A percentile compares a stretch with the other conserved stretches of the same genome.
Evolutionary conservation across 2,329 filamentous ascomycete genomes (phyloP).

Genomic region (Kalmusia sp.): DNA sequence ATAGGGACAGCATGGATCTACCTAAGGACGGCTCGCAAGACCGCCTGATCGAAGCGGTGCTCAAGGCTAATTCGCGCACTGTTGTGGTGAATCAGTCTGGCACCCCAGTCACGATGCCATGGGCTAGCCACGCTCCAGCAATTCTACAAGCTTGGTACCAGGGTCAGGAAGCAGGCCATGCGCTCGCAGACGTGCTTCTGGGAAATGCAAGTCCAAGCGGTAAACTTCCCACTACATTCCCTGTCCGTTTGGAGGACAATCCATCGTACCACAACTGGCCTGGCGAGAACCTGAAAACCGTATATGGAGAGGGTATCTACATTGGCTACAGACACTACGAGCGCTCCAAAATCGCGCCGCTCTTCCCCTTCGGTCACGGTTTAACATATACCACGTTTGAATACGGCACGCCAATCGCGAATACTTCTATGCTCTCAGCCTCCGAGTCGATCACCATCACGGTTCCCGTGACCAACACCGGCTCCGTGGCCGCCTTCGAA

Average conservation of each 20-base stretch:
- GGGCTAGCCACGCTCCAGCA: conserved; percentile 68
- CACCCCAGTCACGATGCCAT: conserved; percentile 75
- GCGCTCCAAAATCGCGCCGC: conserved; percentile 62
- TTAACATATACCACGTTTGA: conserved; percentile 78
- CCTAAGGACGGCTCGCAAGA: conserved; percentile 65
- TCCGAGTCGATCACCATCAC: conserved; percentile 54
- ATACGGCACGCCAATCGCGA: conserved; percentile 65
- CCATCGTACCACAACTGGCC: conserved; percentile 77
- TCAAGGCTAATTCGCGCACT: conserved; percentile 70
- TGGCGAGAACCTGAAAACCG: conserved; percentile 70
- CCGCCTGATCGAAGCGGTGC: conserved; percentile 68
- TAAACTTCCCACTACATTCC: conserved; percentile 77
- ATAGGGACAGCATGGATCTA: conserved; percentile 68
- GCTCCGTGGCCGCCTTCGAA: conserved; percentile 64
- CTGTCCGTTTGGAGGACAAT: conserved; percentile 65
- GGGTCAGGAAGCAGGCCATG: conserved; percentile 85
- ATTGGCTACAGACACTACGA: conserved; percentile 79
- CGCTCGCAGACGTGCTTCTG: conserved; percentile 78
- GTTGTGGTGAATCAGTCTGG: conserved; percentile 79
- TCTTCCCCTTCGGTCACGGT: conserved; percentile 81
- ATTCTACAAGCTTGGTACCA: conserved; percentile 83
- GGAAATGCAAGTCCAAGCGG: conserved; percentile 76
- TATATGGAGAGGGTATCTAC: conserved; percentile 76
- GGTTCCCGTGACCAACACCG: conserved; percentile 63
- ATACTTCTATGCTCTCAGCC: conserved; percentile 57